Evolutionary conservation across 1,284 basidiomycete genomes (phyloP).

Genomic region (Butyriboletus pseudospeciosus): DNA sequence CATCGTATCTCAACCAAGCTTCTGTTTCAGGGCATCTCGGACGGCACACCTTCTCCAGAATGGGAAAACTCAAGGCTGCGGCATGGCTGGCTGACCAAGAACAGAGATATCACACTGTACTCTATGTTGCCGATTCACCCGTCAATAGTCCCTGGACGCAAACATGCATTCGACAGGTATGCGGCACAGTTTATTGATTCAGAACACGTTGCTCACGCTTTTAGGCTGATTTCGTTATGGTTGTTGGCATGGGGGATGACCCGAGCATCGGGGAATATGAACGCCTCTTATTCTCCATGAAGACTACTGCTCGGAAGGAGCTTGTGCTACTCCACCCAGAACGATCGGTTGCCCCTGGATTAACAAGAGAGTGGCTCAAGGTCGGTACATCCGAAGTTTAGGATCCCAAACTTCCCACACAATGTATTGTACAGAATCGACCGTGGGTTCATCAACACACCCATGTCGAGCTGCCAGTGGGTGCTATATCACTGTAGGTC

Average conservation of each 20-base stretch:
- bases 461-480: slow-evolving; percentile 81
- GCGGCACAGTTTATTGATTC: slow-evolving; percentile 16
- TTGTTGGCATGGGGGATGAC: slow-evolving; percentile 94
- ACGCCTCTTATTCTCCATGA: slow-evolving; percentile 85
- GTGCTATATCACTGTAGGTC: slow-evolving; percentile 21
- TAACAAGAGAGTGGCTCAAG: slow-evolving; percentile 95
- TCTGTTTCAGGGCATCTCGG: slow-evolving; percentile 88
- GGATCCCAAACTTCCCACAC: slow-evolving; percentile 2
- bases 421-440: slow-evolving; percentile 56
- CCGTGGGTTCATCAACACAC: slow-evolving; percentile 94
- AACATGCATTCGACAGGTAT: slow-evolving; percentile 88
- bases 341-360: slow-evolving; percentile 83
- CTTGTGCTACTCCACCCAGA: slow-evolving; percentile 92
- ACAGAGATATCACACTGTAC: slow-evolving; percentile 83
- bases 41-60: slow-evolving; percentile 86
- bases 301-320: slow-evolving; percentile 97
- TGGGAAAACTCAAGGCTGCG: slow-evolving; percentile 91
- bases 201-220: slow-evolving; percentile 5
- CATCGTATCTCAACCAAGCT: slow-evolving; percentile 87
- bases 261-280: slow-evolving; percentile 89
- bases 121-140: slow-evolving; percentile 92
- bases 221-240: slow-evolving; percentile 92
- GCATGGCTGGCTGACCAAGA: slow-evolving; percentile 95
- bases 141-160: slow-evolving; percentile 95
- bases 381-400: slow-evolving; percentile 38